Conservation (phyloP, 192 early-diverging fungal genomes). For the Glomus cerebriforme region DNA sequence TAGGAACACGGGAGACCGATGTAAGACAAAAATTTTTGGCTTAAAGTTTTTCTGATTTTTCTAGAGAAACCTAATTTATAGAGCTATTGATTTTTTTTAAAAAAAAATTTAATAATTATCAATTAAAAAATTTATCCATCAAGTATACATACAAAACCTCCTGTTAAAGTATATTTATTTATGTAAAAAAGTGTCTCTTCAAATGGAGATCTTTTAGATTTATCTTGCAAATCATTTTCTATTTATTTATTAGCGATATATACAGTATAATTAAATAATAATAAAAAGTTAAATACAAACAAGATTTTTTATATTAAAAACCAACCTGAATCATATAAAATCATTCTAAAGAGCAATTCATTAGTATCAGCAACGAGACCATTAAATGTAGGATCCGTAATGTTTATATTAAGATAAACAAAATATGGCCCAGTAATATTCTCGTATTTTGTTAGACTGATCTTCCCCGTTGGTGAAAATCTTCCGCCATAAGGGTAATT, state of each 20-base stretch:
- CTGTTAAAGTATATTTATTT: neutral
- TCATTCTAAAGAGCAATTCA: neutral
- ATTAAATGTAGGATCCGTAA: neutral
- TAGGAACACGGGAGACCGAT: neutral
- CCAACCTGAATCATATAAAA: neutral
- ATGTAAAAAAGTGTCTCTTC: neutral
- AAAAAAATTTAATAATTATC: neutral
- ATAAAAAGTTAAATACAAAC: neutral
- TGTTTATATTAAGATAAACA: constrained; percentile 1
- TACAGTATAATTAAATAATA: too few species aligned
- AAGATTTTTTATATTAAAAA: neutral
- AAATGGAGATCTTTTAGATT: neutral
- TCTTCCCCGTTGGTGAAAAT: neutral
- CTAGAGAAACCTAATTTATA: constrained; percentile 3
- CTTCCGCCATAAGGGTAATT: neutral
- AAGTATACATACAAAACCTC: neutral
- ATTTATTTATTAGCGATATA: neutral
- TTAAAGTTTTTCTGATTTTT: neutral
- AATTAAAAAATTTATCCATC: neutral
- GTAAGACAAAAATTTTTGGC: neutral
- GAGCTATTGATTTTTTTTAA: neutral
- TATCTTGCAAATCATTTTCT: neutral
- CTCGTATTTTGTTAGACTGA: neutral
- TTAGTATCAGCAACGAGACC: neutral
- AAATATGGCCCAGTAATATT: neutral